Evolutionary conservation across 306 rosid genomes (phyloP).

Genomic region (Malus orientalis): DNA sequence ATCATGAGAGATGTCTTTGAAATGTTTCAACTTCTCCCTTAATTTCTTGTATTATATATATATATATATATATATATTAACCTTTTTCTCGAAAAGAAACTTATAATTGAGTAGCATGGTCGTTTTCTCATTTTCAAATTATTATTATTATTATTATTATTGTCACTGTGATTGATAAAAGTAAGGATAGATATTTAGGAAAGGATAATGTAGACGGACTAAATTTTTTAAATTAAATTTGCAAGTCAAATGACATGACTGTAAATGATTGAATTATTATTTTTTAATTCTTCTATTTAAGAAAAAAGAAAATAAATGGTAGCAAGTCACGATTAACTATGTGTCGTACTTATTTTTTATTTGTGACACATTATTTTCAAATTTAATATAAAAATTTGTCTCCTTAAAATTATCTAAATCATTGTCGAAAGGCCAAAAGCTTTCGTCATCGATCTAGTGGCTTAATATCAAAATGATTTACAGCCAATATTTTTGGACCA

Average conservation of each 20-base stretch:
- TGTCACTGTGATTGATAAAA: background rate
- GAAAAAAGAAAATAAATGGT: accelerated
- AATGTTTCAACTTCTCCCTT: background rate
- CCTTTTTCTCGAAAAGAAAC: background rate
- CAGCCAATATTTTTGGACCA: conserved; percentile 20
- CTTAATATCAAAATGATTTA: conserved; percentile 21
- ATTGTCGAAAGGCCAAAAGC: conserved; percentile 7
- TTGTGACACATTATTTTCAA: too few relatives aligned
- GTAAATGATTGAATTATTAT: too few relatives aligned
- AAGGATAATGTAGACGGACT: background rate
- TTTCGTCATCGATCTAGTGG: conserved; percentile 33
- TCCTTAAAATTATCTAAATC: too few relatives aligned
- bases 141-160: too few relatives aligned
- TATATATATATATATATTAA: too few relatives aligned
- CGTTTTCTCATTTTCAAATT: background rate
- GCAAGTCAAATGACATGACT: too few relatives aligned
- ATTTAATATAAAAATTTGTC: too few relatives aligned
- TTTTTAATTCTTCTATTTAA: too few relatives aligned
- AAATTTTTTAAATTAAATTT: too few relatives aligned
- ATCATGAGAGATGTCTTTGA: background rate
- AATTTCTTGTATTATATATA: background rate
- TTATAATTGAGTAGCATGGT: background rate
- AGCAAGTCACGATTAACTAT: too few relatives aligned
- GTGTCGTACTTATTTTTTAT: too few relatives aligned
- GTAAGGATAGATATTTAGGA: conserved; percentile 6